Evolutionary conservation across 2,329 filamentous ascomycete species (phyloP), one percentile per base, ranked within the genome.

Genomic region (Westerdykella aurantiaca): DNA sequence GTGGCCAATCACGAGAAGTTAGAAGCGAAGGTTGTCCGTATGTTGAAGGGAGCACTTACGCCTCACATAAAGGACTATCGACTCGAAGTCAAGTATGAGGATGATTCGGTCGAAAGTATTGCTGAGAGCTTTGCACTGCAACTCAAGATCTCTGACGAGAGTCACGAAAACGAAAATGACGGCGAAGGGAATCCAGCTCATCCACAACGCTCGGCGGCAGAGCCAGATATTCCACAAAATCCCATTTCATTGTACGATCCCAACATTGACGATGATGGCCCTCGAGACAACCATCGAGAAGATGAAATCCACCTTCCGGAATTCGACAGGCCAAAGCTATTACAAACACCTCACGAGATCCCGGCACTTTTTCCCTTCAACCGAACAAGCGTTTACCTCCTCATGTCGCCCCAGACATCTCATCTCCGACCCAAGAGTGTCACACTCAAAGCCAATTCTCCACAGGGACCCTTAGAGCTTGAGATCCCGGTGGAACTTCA

Each of bases 11-110:
- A 75, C 1, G 84, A 88, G 60, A 79, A 81, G 55, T 76, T 86
- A 57, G 79, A 84, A 52, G 75, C 69, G 49, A 84, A 84, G 58
- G 73, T 87, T 2, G 72, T 88, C 2, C 76, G 83, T 4, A 88
- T 88, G 83, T 71, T 88, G 44, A 85, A 84, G 57, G 83, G 77
- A 0, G 79, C 82, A 0, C 66, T 87, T 16, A 79, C 76, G 1
- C 81, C 82, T 0, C 82, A 86, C 48, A 71, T 85, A 40, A 74
- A 66, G 10, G 75, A 85, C 55, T 85, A 81, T 54, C 72, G 69
- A 0, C 64, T 86, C 2, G 77, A 83, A 51, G 63, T 86, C 49
- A 75, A 78, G 42, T 85, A 84, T 51, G 66, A 60, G 16, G 62
- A 57, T 21, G 81, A 83, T 55, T 58, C 82, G 4, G 65, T 86